Evolutionary conservation across 2,329 filamentous ascomycete species (phyloP), one percentile per base, ranked within the genome.

Genomic region (Microsporum audouinii): DNA sequence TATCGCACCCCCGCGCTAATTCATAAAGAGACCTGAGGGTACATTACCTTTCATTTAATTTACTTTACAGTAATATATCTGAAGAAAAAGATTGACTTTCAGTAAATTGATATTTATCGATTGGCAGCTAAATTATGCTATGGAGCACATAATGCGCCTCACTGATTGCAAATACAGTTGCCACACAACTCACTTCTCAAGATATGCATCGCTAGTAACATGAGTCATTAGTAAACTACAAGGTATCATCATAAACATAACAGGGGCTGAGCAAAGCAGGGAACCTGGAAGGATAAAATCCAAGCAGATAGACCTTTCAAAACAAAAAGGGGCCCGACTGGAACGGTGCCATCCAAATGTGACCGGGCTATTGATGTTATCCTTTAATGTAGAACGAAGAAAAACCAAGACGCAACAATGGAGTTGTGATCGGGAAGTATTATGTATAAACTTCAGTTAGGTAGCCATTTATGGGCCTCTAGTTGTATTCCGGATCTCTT

Each of bases 401-500:
- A 45, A 36, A 5, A 17, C 45, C 29, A 60, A 62, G 43, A 43
- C 12, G 10, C 5, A 51, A 31, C 5, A 12, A 2, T 27, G 8
- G 8, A 12, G 5, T 33, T 27, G 45, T 3, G 45, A 14, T 27
- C 8, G 14, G 27, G 6, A 2, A 31, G 23, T 51, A 10, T 5
- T 31, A 5, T 23, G 1, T 45, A 29, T 29, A 36, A 57, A 29
- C 41, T 39, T 27, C 31, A 60, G 17, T 23, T 23, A 23, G 17
- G n/a, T 2, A n/a, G 27, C 29, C 12, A 10, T 62, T 31, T n/a
- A 55, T 55, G 31, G 33, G 14, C 51, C 33, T 23, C 51, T 55
- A n/a, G 51, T 17, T 5, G 56, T 57, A 33, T 55, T 51, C 39
- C 61, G 60, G 34, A 63, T 59, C 31, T 63, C 61, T 43, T 63